A percentile compares a stretch with the other conserved stretches of the same genome.
Evolutionary conservation across 2,329 filamentous ascomycete species (phyloP).

Genomic region (Phialocephala sp.): DNA sequence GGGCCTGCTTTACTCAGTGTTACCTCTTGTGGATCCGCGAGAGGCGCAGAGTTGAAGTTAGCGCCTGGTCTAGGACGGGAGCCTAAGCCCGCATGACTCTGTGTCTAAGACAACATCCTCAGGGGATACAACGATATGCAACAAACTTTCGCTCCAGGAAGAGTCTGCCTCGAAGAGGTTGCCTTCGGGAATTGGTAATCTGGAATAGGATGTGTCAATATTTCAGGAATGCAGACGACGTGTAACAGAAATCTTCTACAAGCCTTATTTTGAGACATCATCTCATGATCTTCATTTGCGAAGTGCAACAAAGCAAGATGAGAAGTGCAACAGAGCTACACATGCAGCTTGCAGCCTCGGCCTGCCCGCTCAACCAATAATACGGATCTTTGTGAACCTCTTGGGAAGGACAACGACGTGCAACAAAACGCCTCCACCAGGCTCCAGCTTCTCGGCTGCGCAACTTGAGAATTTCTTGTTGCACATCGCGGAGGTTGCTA

Average conservation of each 20-base stretch:
- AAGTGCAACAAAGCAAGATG: not conserved
- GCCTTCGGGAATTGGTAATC: not conserved
- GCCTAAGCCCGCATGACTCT: not conserved
- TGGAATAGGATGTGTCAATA: not conserved
- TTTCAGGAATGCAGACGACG: slow-evolving; percentile 3
- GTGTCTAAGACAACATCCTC: not conserved
- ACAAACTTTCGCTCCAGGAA: not conserved
- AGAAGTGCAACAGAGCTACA: not conserved
- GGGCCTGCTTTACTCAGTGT: too few relatives aligned
- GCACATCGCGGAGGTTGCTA: not conserved
- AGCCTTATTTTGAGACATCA: not conserved
- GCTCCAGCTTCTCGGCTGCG: not conserved
- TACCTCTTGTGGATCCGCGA: too few relatives aligned
- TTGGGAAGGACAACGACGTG: slow-evolving; percentile 5
- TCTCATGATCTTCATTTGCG: not conserved
- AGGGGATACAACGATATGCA: not conserved
- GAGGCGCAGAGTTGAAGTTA: too few relatives aligned
- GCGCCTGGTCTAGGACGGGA: too few relatives aligned
- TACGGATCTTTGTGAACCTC: not conserved
- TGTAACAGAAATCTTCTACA: not conserved
- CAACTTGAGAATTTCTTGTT: not conserved
- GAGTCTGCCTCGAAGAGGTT: not conserved
- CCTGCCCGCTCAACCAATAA: not conserved
- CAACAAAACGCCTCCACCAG: not conserved
- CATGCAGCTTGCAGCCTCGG: not conserved